Evolutionary conservation across 345 rosid species (phyloP), one percentile per base, ranked within the genome.

Genomic region (Salix udensis): DNA sequence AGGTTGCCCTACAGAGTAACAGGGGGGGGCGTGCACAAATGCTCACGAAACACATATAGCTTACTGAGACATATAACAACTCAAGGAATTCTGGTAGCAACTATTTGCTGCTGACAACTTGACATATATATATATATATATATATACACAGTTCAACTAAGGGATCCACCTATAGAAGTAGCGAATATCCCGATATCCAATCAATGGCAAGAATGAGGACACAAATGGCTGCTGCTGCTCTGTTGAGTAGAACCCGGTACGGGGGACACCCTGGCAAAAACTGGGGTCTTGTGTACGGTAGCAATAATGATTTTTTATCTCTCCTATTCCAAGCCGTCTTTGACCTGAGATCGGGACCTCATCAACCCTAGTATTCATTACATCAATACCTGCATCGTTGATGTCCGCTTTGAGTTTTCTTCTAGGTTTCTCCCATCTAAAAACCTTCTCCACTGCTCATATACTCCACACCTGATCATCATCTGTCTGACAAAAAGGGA

Each of bases 321-420:
- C 8, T 61, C 74, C 80, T 65, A 65, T 75, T 77, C 70, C 69
- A 70, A 73, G 77, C 79, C 46, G 44, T 66, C 68, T 76, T 72
- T 77, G 71, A 79, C 21, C 74, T 44, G 78, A 62, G 75, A 78
- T 55, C 36, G 26, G 76, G 84, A 76, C 77, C 77, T 68, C 85
- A 76, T 76, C 85, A 75, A 61, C 76, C 80, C 83, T 73, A 78
- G 83, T 81, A 83, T 85, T 82, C 80, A 67, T 80, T 83, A 84
- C 84, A 84, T 60, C 66, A 76, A 72, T 70, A 84, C 74, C 65
- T 66, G 81, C 85, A 71, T 75, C 83, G 65, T 75, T 71, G 70
- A 75, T 46, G 37, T 80, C 71, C 66, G 76, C 77, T n/a, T 55
- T 30, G 50, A 66, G 76, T 74, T 71, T 73, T 64, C 76, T 82